These are phyloP conservation scores for Yamadazyma spencermartinsiae DNA, from an alignment of 1,139 yeast species.

Conservation along the genomic window DNA sequence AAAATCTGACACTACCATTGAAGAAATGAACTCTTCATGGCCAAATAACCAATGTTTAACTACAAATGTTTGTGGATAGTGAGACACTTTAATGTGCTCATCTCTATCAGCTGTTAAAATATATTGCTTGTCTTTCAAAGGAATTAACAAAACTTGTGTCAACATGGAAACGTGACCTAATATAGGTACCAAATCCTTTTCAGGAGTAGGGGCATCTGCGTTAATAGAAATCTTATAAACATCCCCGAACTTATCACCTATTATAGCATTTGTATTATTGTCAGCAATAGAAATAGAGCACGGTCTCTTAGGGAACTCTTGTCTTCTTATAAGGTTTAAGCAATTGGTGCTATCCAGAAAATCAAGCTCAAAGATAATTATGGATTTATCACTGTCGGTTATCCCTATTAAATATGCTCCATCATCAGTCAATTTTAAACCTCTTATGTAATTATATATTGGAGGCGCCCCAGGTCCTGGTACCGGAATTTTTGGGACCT, in stretches of 20 bases:
- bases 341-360: constrained; percentile 27
- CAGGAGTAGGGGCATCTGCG: constrained; percentile 30
- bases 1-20: constrained; percentile 55
- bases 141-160: constrained; percentile 60
- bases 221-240: constrained; percentile 62
- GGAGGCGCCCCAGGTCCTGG: constrained; percentile 73
- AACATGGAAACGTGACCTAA: constrained; percentile 97
- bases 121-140: constrained; percentile 48
- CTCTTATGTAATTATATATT: constrained; percentile 64
- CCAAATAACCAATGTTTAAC: constrained; percentile 86
- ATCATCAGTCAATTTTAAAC: constrained; percentile 49
- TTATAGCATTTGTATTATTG: constrained; percentile 52
- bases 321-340: constrained; percentile 62
- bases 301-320: constrained; percentile 86
- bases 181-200: constrained; percentile 57
- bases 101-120: constrained; percentile 89
- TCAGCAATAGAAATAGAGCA: constrained; percentile 68
- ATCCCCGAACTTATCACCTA: constrained; percentile 98
- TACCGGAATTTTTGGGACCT: constrained; percentile 55
- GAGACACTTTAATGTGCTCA: constrained; percentile 89
- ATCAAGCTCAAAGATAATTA: constrained; percentile 57
- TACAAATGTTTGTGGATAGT: constrained; percentile 75
- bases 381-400: constrained; percentile 83
- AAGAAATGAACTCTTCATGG: constrained; percentile 78
- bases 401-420: constrained; percentile 63